Evolutionary conservation across 2,329 filamentous ascomycete species (phyloP).

Genomic region (Fusarium falciforme): DNA sequence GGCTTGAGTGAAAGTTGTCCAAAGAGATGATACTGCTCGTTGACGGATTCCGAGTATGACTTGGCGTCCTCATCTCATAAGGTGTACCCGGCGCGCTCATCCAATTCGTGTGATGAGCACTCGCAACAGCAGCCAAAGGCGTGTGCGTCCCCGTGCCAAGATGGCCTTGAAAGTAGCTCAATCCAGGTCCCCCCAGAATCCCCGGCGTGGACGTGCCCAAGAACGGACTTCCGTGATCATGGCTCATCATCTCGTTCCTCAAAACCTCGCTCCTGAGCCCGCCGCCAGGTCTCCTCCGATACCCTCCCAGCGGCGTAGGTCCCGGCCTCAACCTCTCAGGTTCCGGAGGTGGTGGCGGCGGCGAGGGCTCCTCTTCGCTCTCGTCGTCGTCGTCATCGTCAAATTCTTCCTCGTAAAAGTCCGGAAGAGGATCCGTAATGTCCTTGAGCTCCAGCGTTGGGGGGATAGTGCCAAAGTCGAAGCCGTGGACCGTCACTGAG

Average conservation of each 20-base stretch:
- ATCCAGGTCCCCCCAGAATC: slow-evolving; percentile 78
- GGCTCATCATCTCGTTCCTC: slow-evolving; percentile 46
- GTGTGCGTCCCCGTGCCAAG: slow-evolving; percentile 82
- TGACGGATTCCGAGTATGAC: slow-evolving; percentile 58
- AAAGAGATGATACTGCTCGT: slow-evolving; percentile 59
- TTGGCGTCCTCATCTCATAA: slow-evolving; percentile 27
- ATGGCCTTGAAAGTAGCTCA: slow-evolving; percentile 86
- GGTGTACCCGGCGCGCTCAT: slow-evolving; percentile 43
- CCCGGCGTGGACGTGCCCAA: slow-evolving; percentile 70
- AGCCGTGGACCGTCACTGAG: slow-evolving; percentile 92
- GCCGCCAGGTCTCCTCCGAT: slow-evolving; percentile 43
- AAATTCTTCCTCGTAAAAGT: slow-evolving; percentile 91
- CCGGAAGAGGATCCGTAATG: slow-evolving; percentile 92
- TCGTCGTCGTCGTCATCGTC: slow-evolving; percentile 60
- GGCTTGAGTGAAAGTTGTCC: slow-evolving; percentile 51
- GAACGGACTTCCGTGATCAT: slow-evolving; percentile 67
- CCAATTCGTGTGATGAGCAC: slow-evolving; percentile 62
- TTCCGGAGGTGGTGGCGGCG: slow-evolving; percentile 28
- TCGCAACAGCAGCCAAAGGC: slow-evolving; percentile 82
- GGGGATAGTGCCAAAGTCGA: slow-evolving; percentile 87
- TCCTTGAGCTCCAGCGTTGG: slow-evolving; percentile 94
- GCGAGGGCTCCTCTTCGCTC: slow-evolving; percentile 48
- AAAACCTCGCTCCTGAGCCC: slow-evolving; percentile 48
- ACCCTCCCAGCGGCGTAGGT: slow-evolving; percentile 26
- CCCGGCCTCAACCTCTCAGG: slow-evolving; percentile 36